Conservation (phyloP, 225 moss, liverwort and hornwort genomes). For the Sphagnum tenellum region DNA sequence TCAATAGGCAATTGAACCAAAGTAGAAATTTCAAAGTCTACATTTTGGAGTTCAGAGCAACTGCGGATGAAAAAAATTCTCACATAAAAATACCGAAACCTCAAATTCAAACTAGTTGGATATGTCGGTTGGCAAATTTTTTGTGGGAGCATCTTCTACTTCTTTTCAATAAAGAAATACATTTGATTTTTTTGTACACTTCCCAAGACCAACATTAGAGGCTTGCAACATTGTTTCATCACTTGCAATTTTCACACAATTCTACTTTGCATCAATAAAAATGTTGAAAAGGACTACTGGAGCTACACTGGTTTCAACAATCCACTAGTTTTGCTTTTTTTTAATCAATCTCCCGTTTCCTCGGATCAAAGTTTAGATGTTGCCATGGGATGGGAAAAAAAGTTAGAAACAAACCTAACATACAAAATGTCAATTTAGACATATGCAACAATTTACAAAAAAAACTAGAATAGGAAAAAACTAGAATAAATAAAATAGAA, state of each 20-base stretch:
- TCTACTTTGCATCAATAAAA: neutral
- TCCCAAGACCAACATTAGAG: neutral
- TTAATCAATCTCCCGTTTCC: neutral
- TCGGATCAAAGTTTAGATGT: neutral
- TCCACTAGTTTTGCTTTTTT: neutral
- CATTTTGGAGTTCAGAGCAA: neutral
- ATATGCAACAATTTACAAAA: neutral
- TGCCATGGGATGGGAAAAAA: neutral
- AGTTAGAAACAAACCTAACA: neutral
- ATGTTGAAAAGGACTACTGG: neutral
- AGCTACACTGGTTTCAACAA: neutral
- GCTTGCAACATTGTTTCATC: neutral
- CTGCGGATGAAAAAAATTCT: neutral
- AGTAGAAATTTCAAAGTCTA: neutral
- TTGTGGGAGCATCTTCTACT: neutral
- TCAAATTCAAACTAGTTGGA: neutral
- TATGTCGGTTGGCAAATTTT: neutral
- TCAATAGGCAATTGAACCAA: neutral
- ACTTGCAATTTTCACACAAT: neutral
- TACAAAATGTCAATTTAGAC: neutral
- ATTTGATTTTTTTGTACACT: neutral
- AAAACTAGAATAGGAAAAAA: neutral
- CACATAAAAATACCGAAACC: neutral
- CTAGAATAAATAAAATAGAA: no score
- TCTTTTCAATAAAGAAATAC: neutral